Evolutionary conservation across 2,329 filamentous ascomycete genomes (phyloP).

Genomic region (Aspergillus tubingensis): DNA sequence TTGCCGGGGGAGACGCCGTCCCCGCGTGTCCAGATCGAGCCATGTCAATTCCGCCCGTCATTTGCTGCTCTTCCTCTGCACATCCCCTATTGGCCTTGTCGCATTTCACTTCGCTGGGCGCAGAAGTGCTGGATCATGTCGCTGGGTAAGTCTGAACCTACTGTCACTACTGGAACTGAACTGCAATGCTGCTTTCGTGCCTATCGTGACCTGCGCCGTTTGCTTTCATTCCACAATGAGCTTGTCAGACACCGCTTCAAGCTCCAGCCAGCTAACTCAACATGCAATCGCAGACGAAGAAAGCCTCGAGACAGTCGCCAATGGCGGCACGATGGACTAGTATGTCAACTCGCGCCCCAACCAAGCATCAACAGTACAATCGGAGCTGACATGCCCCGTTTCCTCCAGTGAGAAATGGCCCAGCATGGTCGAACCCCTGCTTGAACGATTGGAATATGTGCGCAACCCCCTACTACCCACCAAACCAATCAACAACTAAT

Average conservation of each 20-base stretch:
- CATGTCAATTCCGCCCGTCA: neutral
- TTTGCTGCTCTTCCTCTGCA: neutral
- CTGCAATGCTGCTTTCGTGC: neutral
- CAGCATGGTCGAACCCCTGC: conserved; percentile 63
- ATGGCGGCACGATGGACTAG: conserved; percentile 61
- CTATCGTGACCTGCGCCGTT: neutral
- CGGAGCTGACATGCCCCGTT: conserved; percentile 34
- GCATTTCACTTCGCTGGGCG: neutral
- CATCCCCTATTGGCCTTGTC: conserved; percentile 10
- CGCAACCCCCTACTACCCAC: conserved; percentile 16
- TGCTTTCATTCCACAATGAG: neutral
- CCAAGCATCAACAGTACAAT: neutral
- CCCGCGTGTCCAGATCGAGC: conserved; percentile 15
- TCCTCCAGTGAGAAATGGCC: conserved; percentile 67
- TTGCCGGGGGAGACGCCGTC: conserved; percentile 12
- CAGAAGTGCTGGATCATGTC: conserved; percentile 28
- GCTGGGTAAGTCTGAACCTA: conserved; percentile 22
- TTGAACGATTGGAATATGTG: conserved; percentile 69
- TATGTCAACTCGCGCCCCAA: conserved; percentile 37
- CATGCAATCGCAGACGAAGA: conserved; percentile 48
- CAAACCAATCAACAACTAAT: neutral
- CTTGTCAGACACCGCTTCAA: neutral
- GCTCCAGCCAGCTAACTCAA: conserved; percentile 5
- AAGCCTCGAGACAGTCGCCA: conserved; percentile 57
- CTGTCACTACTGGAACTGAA: neutral